These are phyloP conservation scores for Lipomyces yamanashiensis DNA, from an alignment of 805 yeast genomes.

Conservation along the genomic window DNA sequence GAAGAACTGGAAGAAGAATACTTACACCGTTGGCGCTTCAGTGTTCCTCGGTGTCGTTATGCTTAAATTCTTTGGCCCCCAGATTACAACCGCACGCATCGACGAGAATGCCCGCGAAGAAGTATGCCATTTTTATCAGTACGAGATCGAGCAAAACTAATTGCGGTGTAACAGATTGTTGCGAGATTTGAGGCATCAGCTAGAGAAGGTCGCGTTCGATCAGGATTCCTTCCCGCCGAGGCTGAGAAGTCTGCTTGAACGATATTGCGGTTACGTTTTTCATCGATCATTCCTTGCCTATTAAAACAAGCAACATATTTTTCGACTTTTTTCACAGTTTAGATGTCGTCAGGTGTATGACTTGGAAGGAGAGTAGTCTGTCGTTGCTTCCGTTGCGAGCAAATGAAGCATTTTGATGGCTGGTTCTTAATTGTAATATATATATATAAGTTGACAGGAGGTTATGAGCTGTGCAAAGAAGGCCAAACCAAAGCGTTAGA, in stretches of 20 bases:
- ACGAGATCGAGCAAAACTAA: not conserved
- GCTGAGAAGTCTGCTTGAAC: not conserved
- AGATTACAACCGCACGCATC: constrained; percentile 12
- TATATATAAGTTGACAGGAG: too few relatives aligned
- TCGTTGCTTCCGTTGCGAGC: too few relatives aligned
- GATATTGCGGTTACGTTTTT: too few relatives aligned
- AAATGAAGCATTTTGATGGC: too few relatives aligned
- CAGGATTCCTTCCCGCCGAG: constrained; percentile 12
- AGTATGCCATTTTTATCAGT: not conserved
- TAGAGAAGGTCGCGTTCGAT: constrained; percentile 16
- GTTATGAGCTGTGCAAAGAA: too few relatives aligned
- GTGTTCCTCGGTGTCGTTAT: constrained; percentile 16
- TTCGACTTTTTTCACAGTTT: too few relatives aligned
- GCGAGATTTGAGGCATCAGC: constrained; percentile 20
- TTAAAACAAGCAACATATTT: too few relatives aligned
- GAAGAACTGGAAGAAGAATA: constrained; percentile 54
- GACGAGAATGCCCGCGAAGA: constrained; percentile 1
- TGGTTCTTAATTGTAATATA: too few relatives aligned
- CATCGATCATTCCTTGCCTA: too few relatives aligned
- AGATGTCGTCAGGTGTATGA: too few relatives aligned
- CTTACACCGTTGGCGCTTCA: constrained; percentile 49
- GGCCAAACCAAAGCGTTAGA: not conserved
- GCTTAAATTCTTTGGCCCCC: constrained; percentile 22
- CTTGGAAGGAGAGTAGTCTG: too few relatives aligned
- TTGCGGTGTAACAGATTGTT: constrained; percentile 11